Base-by-base conservation (phyloP, 441 rosid genomes). In the Daphne laureola region DNA sequence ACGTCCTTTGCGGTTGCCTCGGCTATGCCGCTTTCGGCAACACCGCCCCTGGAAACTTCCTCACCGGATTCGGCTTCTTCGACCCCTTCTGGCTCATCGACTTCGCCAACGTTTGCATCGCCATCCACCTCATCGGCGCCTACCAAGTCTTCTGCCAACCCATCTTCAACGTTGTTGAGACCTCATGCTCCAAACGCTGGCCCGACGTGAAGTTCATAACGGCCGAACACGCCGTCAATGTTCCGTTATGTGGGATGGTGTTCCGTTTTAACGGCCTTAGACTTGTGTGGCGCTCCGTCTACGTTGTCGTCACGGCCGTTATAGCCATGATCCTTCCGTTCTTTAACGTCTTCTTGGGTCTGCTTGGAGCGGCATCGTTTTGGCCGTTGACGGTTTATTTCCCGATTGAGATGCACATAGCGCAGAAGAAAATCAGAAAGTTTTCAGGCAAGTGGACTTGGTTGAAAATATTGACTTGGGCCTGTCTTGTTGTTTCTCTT, bases 111-210 rank as follows among this genome's bases (percentile, higher is more conserved):
- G 64, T 75, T 27, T 87, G 87, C 80, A 87, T 90, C 0, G 94
- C 80, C 0, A 8, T 85, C 61, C 98, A 90, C 67, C 88, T 90
- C n/a, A 47, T 87, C 1, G 85, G 96, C 3, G 96, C 96, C 21
- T 90, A 90, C 74, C 98, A 87, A 89, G 96, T 87, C n/a, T 87
- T 87, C 61, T 54, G 71, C 57, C 98, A 90, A 56, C 94, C 96
- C 2, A 26, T 87, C n/a, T 85, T 72, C 62, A 73, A 72, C 38
- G 76, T 81, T 40, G 74, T 90, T 8, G 98, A 90, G 78, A 65
- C 46, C 5, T 64, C 43, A 15, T 70, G 76, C 73, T 49, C 62
- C 26, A 55, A 62, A 57, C 65, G 59, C 21, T 87, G 92, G 92
- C 90, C 96, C 0, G 77, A 78, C 9, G 83, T 14, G 81, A 69